Evolutionary conservation across 176 grass and related monocot genomes (phyloP).

Genomic region (Phoenix dactylifera): DNA sequence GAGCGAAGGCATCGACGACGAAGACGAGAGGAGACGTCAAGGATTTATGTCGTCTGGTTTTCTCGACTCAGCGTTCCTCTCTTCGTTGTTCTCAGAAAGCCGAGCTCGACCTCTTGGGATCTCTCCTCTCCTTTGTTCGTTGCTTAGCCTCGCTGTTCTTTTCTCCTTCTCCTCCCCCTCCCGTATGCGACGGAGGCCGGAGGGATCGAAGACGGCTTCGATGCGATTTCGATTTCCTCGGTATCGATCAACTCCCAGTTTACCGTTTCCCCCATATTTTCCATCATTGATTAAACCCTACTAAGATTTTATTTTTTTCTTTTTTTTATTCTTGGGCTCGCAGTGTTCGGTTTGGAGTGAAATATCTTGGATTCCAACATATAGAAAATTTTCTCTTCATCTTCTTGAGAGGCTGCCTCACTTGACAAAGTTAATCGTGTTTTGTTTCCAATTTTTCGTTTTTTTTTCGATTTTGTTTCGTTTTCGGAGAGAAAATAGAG

Average conservation of each 20-base stretch:
- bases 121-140: not conserved
- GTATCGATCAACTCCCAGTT: not conserved
- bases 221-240: conserved; percentile 34
- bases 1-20: conserved; percentile 31
- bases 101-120: too few relatives aligned
- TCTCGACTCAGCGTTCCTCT: conserved; percentile 1
- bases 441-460: conserved; percentile 21
- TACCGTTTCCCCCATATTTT: not conserved
- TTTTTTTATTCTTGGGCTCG: conserved; percentile 1
- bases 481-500: not conserved
- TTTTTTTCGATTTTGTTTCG: not conserved
- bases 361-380: conserved; percentile 90
- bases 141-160: conserved; percentile 34
- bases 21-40: conserved; percentile 24
- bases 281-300: not conserved
- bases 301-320: not conserved
- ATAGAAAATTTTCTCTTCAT: conserved; percentile 36
- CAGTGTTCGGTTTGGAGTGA: conserved; percentile 90
- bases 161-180: conserved; percentile 27
- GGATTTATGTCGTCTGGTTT: conserved; percentile 68
- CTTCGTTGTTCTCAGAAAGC: too few relatives aligned
- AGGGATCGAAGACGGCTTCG: conserved; percentile 45
- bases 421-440: conserved; percentile 19
- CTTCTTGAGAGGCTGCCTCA: conserved; percentile 46
- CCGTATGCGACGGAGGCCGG: conserved; percentile 48